Percentiles rank a stretch among this genome's conserved stretches.
Evolutionary conservation across 163 green algal species (phyloP).

Genomic region (Botryococcus braunii): DNA sequence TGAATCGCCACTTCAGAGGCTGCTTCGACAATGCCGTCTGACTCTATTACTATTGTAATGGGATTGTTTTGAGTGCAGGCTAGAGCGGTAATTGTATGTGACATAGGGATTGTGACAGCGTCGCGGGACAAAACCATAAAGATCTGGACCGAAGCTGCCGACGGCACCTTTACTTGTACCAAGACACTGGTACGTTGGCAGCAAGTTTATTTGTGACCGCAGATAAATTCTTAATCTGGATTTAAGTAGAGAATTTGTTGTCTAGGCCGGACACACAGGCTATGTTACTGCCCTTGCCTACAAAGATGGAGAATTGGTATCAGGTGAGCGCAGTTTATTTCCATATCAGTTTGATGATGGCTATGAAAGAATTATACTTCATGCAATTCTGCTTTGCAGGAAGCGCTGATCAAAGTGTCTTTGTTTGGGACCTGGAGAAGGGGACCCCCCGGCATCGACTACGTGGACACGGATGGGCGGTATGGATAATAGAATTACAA

Average conservation of each 20-base stretch:
- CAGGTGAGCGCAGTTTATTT: constrained; percentile 12
- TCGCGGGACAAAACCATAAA: constrained; percentile 59
- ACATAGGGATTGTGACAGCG: constrained; percentile 41
- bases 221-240: no score
- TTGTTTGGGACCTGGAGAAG: no score
- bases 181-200: constrained; percentile 9
- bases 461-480: no score
- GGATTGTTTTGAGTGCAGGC: constrained; percentile 37
- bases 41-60: no score
- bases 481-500: no score
- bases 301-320: constrained; percentile 8
- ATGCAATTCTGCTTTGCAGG: no score
- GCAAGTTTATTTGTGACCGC: no score
- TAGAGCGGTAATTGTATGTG: constrained; percentile 24
- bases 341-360: not conserved
- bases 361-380: no score
- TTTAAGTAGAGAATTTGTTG: no score
- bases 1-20: not conserved
- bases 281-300: constrained; percentile 65
- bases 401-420: no score
- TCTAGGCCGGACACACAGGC: constrained; percentile 56
- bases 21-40: no score
- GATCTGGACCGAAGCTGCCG: constrained; percentile 31
- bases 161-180: not conserved
- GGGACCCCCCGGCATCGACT: no score